Conservation (phyloP, 148 eudicot genomes). For the Dysphania ambrosioides region DNA sequence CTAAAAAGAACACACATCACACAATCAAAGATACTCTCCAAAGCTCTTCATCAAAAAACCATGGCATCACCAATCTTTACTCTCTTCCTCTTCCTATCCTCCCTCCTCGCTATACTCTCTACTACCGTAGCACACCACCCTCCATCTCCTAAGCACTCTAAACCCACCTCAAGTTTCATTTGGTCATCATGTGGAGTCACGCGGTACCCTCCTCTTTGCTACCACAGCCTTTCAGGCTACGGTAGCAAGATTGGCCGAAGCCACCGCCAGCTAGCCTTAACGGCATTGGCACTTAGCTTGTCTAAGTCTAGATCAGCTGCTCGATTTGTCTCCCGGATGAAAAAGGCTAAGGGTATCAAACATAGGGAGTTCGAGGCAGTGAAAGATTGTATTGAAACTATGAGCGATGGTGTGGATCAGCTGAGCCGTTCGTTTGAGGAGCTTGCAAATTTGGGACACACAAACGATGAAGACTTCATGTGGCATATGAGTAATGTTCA, state of each 20-base stretch:
- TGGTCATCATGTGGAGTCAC: slow-evolving; percentile 54
- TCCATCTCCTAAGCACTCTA: not conserved
- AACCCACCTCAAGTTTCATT: slow-evolving; percentile 43
- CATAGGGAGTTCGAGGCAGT: slow-evolving; percentile 46
- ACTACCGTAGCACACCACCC: slow-evolving; percentile 8
- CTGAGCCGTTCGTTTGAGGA: slow-evolving; percentile 50
- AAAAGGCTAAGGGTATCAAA: slow-evolving; percentile 27
- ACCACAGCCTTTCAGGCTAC: slow-evolving; percentile 46
- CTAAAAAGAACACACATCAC: not conserved
- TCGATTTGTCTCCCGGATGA: slow-evolving; percentile 31
- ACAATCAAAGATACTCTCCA: not conserved
- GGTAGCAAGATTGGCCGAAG: slow-evolving; percentile 38
- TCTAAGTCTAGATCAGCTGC: slow-evolving; percentile 38
- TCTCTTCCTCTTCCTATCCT: too few relatives aligned
- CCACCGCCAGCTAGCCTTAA: slow-evolving; percentile 42
- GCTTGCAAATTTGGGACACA: slow-evolving; percentile 32
- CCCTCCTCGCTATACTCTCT: not conserved
- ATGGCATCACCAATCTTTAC: too few relatives aligned
- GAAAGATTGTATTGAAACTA: too few relatives aligned
- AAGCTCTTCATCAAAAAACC: too few relatives aligned
- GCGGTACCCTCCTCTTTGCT: slow-evolving; percentile 55
- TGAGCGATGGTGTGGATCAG: slow-evolving; percentile 45
- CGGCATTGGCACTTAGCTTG: slow-evolving; percentile 54
- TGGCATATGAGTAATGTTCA: slow-evolving; percentile 61
- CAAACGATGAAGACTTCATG: slow-evolving; percentile 39